These are phyloP conservation scores for Ceratocystis destructans DNA, from an alignment of 2,329 filamentous ascomycete species.

Conservation along the genomic window DNA sequence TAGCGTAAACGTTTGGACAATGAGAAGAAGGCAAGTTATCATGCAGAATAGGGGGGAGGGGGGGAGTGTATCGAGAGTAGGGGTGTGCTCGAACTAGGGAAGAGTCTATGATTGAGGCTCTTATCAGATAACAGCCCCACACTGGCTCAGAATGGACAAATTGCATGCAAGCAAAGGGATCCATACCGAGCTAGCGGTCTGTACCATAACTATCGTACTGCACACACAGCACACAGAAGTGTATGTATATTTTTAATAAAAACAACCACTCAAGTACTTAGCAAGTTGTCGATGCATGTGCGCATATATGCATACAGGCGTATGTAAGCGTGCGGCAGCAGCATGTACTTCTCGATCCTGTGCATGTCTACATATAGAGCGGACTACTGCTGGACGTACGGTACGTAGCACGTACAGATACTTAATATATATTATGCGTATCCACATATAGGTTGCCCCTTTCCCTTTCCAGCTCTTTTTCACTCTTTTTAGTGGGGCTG, in stretches of 20 bases:
- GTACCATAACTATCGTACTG: too few species aligned
- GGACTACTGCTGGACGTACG: neutral
- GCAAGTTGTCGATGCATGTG: neutral
- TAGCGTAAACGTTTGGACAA: too few species aligned
- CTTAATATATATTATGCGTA: neutral
- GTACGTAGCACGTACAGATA: neutral
- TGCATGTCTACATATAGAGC: neutral
- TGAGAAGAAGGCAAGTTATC: too few species aligned
- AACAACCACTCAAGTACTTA: too few species aligned
- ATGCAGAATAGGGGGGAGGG: too few species aligned
- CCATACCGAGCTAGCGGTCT: neutral
- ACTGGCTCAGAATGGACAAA: slow-evolving; percentile 4
- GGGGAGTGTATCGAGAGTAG: neutral
- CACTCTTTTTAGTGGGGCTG: neutral
- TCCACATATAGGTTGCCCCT: neutral
- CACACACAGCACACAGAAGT: too few species aligned
- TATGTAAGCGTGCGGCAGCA: neutral
- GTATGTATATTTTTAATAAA: too few species aligned
- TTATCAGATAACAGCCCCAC: neutral
- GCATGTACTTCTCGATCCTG: neutral
- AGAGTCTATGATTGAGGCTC: neutral
- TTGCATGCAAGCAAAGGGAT: neutral
- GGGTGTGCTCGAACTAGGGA: neutral
- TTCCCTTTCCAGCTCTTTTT: neutral
- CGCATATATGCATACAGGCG: neutral